Conservation (phyloP, 306 rosid genomes). For the Glycine soja region DNA sequence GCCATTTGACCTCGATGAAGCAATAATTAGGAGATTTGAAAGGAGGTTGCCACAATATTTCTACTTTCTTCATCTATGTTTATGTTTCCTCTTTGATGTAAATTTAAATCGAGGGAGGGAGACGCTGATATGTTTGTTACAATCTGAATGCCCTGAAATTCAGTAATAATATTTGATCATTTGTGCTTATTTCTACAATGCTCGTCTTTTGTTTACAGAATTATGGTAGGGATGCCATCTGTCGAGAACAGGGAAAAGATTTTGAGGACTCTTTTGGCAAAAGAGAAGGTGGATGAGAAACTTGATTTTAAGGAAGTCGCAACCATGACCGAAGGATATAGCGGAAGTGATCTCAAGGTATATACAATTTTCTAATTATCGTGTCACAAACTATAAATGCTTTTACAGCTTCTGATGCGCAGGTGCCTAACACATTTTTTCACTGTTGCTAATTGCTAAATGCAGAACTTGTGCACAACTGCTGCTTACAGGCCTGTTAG, state of each 20-base stretch:
- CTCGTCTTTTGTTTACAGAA: conserved; percentile 52
- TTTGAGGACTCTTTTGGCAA: conserved; percentile 71
- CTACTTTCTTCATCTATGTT: no score
- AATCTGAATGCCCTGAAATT: no score
- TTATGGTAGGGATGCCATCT: conserved; percentile 86
- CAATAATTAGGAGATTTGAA: conserved; percentile 92
- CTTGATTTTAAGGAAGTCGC: conserved; percentile 82
- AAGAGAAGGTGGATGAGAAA: conserved; percentile 70
- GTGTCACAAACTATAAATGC: no score
- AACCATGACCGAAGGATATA: conserved; percentile 83
- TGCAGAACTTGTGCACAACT: conserved; percentile 86
- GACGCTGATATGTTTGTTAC: no score
- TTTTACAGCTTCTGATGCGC: conserved; percentile 25
- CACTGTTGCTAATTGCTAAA: neutral
- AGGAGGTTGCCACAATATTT: conserved; percentile 56
- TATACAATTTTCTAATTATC: neutral
- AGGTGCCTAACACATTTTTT: conserved; percentile 8
- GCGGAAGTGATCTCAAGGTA: conserved; percentile 97
- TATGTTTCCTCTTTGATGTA: no score
- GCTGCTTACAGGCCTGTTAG: conserved; percentile 96
- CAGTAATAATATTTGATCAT: no score
- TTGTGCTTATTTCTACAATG: no score
- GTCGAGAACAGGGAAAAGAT: conserved; percentile 83
- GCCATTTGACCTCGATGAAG: conserved; percentile 96
- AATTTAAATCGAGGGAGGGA: no score